phyloP scores from a whole-genome alignment of 2,329 filamentous ascomycete species.

The Pseudocercospora musae region DNA sequence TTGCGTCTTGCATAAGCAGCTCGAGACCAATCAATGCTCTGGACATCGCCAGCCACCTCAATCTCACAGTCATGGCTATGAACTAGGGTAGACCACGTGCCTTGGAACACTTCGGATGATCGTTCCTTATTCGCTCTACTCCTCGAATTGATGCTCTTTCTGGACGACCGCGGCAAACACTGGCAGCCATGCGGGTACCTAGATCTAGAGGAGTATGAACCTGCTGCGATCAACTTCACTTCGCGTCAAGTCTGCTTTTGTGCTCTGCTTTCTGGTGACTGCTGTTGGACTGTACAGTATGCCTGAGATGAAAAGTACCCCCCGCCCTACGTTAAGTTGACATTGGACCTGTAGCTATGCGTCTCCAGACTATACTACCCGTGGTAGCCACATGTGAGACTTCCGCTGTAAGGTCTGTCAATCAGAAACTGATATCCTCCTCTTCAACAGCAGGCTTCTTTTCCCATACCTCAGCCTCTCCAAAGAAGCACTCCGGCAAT shows the following conservation, averaged over 20 bases:
- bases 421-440: neutral
- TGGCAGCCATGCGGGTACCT: neutral
- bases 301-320: too few species aligned
- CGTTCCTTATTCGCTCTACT: neutral
- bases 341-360: neutral
- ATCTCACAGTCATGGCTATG: too few species aligned
- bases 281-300: conserved; percentile 18
- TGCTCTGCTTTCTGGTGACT: conserved; percentile 13
- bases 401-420: neutral
- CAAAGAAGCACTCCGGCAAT: conserved; percentile 1
- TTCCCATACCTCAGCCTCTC: neutral
- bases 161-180: conserved; percentile 8
- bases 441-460: conserved; percentile 10
- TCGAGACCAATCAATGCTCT: neutral
- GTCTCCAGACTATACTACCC: conserved; percentile 8
- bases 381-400: neutral
- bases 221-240: conserved; percentile 7
- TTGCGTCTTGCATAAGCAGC: neutral
- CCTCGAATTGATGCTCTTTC: neutral
- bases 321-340: neutral
- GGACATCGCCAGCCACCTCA: neutral
- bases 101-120: neutral
- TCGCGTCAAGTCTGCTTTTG: conserved; percentile 1
- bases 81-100: neutral
- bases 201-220: conserved; percentile 9